Conservation (phyloP, 495 filamentous ascomycete species). For the Penicillium simplicissimum region DNA sequence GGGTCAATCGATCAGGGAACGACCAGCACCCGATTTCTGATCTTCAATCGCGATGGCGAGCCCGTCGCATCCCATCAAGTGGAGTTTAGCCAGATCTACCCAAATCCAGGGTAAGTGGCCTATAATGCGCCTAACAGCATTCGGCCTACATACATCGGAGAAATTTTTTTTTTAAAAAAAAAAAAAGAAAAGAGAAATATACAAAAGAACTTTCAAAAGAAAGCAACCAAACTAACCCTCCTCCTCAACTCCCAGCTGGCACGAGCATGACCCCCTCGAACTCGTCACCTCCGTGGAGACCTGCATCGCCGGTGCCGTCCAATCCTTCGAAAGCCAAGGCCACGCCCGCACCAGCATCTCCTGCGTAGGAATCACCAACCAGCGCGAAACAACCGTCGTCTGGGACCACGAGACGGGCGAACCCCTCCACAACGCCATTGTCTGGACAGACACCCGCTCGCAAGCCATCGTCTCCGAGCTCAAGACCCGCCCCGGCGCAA, state of each 20-base stretch:
- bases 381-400: conserved; percentile 90
- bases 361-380: conserved; percentile 89
- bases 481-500: conserved; percentile 62
- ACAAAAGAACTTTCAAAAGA: conserved; percentile 1
- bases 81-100: conserved; percentile 87
- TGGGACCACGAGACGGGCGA: conserved; percentile 90
- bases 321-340: conserved; percentile 66
- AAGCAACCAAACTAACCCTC: background rate
- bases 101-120: conserved; percentile 77
- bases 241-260: conserved; percentile 62
- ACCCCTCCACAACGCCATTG: conserved; percentile 84
- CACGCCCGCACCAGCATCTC: conserved; percentile 68
- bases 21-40: conserved; percentile 87
- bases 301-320: conserved; percentile 79
- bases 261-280: conserved; percentile 86
- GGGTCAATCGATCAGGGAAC: conserved; percentile 90
- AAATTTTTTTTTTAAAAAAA: too few relatives aligned
- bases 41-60: conserved; percentile 79
- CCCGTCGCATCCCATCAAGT: conserved; percentile 88
- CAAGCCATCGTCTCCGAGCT: conserved; percentile 73
- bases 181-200: background rate
- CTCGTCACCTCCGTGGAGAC: conserved; percentile 75
- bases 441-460: conserved; percentile 93
- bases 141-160: too few relatives aligned
- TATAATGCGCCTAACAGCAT: background rate